A percentile compares a stretch with the other conserved stretches of the same genome.
These are phyloP conservation scores for Trichoderma citrinoviride DNA, from an alignment of 2,329 filamentous ascomycete species.

Conservation along the genomic window DNA sequence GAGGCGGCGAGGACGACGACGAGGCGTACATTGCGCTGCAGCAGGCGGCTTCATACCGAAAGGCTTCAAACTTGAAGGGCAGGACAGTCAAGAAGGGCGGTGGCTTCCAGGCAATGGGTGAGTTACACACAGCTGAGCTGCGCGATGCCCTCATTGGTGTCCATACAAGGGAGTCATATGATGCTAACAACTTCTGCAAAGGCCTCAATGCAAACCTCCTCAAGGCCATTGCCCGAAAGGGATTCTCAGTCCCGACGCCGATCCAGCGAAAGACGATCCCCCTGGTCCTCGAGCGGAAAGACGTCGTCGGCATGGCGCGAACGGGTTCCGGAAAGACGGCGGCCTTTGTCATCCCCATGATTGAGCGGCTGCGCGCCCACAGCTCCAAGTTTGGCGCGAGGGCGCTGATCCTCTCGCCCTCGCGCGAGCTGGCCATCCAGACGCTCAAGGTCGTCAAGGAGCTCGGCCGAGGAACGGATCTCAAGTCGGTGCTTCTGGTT, in stretches of 20 bases:
- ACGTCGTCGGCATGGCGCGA: slow-evolving; percentile 98
- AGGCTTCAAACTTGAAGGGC: slow-evolving; percentile 76
- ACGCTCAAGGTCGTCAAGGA: slow-evolving; percentile 97
- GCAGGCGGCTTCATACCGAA: slow-evolving; percentile 85
- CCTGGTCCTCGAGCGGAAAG: slow-evolving; percentile 80
- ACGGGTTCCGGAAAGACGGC: slow-evolving; percentile 99
- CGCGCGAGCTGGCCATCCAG: slow-evolving; percentile 89
- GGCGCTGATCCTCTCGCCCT: slow-evolving; percentile 86
- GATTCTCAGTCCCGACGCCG: slow-evolving; percentile 92
- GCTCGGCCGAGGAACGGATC: slow-evolving; percentile 81
- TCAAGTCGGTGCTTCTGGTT: slow-evolving; percentile 86
- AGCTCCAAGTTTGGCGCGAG: slow-evolving; percentile 82
- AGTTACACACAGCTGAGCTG: slow-evolving; percentile 23
- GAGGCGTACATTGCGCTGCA: slow-evolving; percentile 87
- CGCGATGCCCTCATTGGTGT: background rate
- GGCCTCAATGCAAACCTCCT: slow-evolving; percentile 77
- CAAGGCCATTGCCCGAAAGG: slow-evolving; percentile 89
- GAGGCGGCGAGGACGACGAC: slow-evolving; percentile 64
- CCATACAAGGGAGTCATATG: background rate
- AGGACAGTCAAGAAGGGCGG: slow-evolving; percentile 90
- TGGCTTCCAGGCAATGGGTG: slow-evolving; percentile 93
- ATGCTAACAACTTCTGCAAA: slow-evolving; percentile 30
- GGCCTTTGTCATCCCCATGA: slow-evolving; percentile 97
- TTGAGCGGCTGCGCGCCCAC: slow-evolving; percentile 86
- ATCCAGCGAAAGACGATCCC: slow-evolving; percentile 98